Evolutionary conservation across 1,284 basidiomycete species (phyloP).

Genomic region (Ceratobasidium sp.): DNA sequence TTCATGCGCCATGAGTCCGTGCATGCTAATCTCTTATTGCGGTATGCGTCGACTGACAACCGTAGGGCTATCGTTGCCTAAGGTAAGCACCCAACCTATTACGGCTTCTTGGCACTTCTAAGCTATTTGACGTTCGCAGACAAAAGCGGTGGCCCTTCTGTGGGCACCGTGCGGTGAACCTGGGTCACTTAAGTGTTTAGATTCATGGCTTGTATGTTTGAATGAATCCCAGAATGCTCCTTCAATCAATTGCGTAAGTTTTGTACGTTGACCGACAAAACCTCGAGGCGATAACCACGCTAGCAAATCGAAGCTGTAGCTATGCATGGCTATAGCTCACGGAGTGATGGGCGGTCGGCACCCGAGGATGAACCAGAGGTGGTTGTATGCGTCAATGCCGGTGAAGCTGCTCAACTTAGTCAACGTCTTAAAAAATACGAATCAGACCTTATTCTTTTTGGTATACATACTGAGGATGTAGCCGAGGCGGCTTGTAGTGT

Average conservation of each 20-base stretch:
- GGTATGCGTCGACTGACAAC: constrained; percentile 31
- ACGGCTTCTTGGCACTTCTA: not conserved
- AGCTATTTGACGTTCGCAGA: not conserved
- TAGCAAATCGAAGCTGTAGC: not conserved
- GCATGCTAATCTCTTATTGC: not conserved
- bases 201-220: not conserved
- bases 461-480: no score
- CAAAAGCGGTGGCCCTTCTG: constrained; percentile 29
- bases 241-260: constrained; percentile 29
- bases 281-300: not conserved
- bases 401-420: not conserved
- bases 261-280: constrained; percentile 26
- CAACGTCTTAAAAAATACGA: not conserved
- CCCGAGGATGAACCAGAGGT: not conserved
- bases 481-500: no score
- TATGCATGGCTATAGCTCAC: not conserved
- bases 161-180: constrained; percentile 6
- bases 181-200: not conserved
- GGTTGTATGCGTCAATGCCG: not conserved
- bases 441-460: no score
- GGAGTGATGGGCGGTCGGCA: not conserved
- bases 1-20: no score
- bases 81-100: not conserved
- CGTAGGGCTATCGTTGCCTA: constrained; percentile 23
- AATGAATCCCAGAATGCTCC: not conserved